phyloP scores from a whole-genome alignment of 352 stramenopile genomes.

The Pythium plurisporium region DNA sequence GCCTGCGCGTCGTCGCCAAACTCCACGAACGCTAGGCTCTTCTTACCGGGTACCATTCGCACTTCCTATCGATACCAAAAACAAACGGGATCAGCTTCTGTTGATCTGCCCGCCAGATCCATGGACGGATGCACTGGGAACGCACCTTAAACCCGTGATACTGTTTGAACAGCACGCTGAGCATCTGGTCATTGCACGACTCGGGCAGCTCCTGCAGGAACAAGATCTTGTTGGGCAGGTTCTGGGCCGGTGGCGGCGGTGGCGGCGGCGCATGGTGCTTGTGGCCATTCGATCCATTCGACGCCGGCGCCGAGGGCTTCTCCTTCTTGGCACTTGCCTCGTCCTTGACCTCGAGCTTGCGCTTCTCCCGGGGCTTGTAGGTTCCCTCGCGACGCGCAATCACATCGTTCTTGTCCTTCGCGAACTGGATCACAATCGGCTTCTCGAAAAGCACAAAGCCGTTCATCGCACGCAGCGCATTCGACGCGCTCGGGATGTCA shows the following conservation, averaged over 20 bases:
- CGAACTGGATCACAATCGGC: slow-evolving; percentile 76
- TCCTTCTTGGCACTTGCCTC: slow-evolving; percentile 27
- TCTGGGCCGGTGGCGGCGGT: slow-evolving; percentile 39
- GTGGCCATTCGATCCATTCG: slow-evolving; percentile 21
- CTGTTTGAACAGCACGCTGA: slow-evolving; percentile 96
- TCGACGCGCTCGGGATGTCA: slow-evolving; percentile 83
- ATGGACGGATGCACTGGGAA: too few species aligned
- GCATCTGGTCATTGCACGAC: slow-evolving; percentile 95
- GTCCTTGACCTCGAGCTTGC: slow-evolving; percentile 62
- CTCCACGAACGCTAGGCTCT: slow-evolving; percentile 95
- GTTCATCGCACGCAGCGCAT: slow-evolving; percentile 85
- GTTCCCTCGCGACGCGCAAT: slow-evolving; percentile 67
- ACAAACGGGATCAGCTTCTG: neutral
- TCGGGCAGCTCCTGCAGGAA: slow-evolving; percentile 91
- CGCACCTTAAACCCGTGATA: slow-evolving; percentile 93
- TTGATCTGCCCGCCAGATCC: neutral
- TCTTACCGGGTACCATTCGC: slow-evolving; percentile 91
- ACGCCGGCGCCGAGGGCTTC: slow-evolving; percentile 22
- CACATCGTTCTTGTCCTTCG: slow-evolving; percentile 80
- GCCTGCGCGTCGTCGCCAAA: slow-evolving; percentile 89
- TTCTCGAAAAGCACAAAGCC: slow-evolving; percentile 88
- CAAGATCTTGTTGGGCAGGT: slow-evolving; percentile 90
- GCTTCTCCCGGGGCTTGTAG: slow-evolving; percentile 78
- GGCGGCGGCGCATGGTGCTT: slow-evolving; percentile 28
- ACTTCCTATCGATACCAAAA: slow-evolving; percentile 66